Base-by-base conservation (phyloP, 345 rosid genomes). In the Populus pruinosa region DNA sequence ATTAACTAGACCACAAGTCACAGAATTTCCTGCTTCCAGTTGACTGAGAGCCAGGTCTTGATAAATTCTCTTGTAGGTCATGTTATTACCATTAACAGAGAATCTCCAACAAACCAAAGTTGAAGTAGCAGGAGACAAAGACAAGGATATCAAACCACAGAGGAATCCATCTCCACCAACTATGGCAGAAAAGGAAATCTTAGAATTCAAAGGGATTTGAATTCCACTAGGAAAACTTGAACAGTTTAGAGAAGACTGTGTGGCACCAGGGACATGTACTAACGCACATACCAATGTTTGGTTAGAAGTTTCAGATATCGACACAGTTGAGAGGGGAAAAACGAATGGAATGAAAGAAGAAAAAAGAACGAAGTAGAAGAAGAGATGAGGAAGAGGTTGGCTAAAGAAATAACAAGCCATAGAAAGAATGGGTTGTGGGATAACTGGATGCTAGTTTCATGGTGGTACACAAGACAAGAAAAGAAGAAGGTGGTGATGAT, bases 91-190 rank as follows among this genome's bases (percentile, higher is more conserved):
- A 18, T 84, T 74, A 63, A 36, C 71, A 1, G 87, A 85, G 76
- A 87, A 92, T 78, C 97, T 89, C 94, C 92, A 91, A 76, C 94
- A 88, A 50, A 69, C 64, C 50, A 94, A 5, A 6, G 29, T 64
- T 3, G 94, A 91, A 73, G 43, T 17, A 31, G 85, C 29, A 1
- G 86, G 64, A 68, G 68, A 36, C 5, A 20, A 0, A 13, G 76
- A 3, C 3, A 43, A 59, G 1, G 85, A 33, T 41, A 27, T 82
- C 72, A 94, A 67, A 11, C 77, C 89, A 33, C 94, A 91, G 0
- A 92, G 20, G 71, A 91, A 92, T 2, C 96, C 89, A n/a, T 89
- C 84, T 36, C 97, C 96, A 4, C 90, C 87, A 13, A 89, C 94
- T 14, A 91, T 17, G 2, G 88, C 91, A 2, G 94, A 70, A 69